Evolutionary conservation across 805 yeast genomes (phyloP).

Genomic region (Candida easanensis): DNA sequence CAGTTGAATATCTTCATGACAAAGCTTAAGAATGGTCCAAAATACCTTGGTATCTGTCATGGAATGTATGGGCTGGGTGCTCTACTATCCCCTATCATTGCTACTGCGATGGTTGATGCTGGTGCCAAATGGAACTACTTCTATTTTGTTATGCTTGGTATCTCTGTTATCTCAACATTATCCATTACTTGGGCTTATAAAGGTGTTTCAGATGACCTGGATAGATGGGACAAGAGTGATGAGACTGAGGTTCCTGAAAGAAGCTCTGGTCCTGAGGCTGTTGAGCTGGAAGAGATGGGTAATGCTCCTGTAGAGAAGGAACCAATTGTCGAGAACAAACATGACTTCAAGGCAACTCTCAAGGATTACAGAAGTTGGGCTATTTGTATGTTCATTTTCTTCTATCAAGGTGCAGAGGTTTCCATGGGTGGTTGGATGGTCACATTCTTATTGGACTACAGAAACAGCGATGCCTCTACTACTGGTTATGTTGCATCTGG

Average conservation of each 20-base stretch:
- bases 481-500: conserved; percentile 62
- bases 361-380: conserved; percentile 46
- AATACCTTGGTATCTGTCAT: conserved; percentile 51
- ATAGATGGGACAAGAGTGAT: conserved; percentile 14
- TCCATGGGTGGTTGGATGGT: conserved; percentile 64
- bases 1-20: conserved; percentile 53
- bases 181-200: conserved; percentile 40
- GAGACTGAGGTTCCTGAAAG: conserved; percentile 1
- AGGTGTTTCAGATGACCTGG: conserved; percentile 42
- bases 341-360: conserved; percentile 33
- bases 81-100: conserved; percentile 54
- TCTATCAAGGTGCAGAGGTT: conserved; percentile 64
- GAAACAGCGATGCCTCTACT: conserved; percentile 39
- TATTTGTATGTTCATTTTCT: conserved; percentile 47
- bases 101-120: conserved; percentile 48
- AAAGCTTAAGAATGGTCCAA: conserved; percentile 40
- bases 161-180: conserved; percentile 33
- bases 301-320: background rate
- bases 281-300: conserved; percentile 7
- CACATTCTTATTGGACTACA: conserved; percentile 50
- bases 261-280: background rate
- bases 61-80: conserved; percentile 67
- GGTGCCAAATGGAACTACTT: conserved; percentile 55
- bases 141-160: conserved; percentile 47
- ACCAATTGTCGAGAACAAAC: conserved; percentile 2